Evolutionary conservation across 352 stramenopile genomes (phyloP), one percentile per base, ranked within the genome.

Genomic region (Peronospora belbahrii): DNA sequence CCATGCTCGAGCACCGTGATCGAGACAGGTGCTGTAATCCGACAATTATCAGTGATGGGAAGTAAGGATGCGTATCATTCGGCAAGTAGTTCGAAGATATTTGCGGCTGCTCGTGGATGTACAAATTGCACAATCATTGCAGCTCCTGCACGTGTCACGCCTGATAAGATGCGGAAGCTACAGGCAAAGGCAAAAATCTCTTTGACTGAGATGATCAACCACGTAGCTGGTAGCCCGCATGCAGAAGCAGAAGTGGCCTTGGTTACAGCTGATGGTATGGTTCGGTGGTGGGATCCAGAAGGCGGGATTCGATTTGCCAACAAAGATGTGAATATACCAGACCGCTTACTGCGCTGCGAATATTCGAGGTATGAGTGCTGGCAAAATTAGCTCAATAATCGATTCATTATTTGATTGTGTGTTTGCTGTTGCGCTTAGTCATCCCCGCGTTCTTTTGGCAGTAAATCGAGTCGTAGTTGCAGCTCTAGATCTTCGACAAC

Each of bases 371-470:
- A 57, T 7, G 52, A 10, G 17, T 11, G 15, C 23, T 32, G 3
- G 18, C 3, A 6, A 23, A 19, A 11, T 17, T 44, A 23, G 10
- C 11, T 31, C 13, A 11, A 15, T 32, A 20, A 14, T 22, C 3
- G 8, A 28, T 28, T 11, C 3, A 28, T 28, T 6, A 11, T 6
- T 23, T 38, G 33, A 33, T 17, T 19, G 27, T 31, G 25, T 52
- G 32, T 35, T 33, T 33, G 9, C 4, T 49, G n/a, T 5, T 35
- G n/a, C 42, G 19, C 39, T 2, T 42, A 90, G 79, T 20, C 76
- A 91, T 31, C 79, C 79, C 4, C 68, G 76, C 18, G 79, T 91
- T 14, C 52, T 91, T 19, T 91, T 76, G 79, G 48, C 58, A 24
- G 65, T 61, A 25, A 83, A 73, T 27, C 63, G 61, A 25, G 47